These are phyloP conservation scores for Chaetomium tenue DNA, from an alignment of 495 filamentous ascomycete species.

Conservation along the genomic window DNA sequence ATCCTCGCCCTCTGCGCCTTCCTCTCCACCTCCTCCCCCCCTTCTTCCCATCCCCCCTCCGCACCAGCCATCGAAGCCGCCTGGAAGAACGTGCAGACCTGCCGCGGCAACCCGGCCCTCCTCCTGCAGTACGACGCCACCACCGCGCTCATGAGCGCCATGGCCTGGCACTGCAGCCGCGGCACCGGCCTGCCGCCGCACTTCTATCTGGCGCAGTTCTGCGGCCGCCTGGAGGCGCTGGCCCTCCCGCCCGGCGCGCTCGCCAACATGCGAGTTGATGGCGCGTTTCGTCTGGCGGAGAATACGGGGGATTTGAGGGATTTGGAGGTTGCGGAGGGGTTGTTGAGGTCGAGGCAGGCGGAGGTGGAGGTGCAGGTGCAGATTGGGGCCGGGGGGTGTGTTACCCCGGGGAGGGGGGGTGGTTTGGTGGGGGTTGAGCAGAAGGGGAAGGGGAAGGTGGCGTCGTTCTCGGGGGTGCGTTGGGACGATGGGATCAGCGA, in stretches of 20 bases:
- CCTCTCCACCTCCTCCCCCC: constrained; percentile 20
- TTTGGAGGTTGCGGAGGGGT: constrained; percentile 44
- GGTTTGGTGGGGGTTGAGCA: no score
- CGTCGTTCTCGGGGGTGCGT: constrained; percentile 38
- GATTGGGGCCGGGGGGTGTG: neutral
- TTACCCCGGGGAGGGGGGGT: neutral
- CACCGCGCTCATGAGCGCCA: constrained; percentile 23
- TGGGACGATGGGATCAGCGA: constrained; percentile 58
- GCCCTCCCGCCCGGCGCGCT: constrained; percentile 23
- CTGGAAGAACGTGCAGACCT: constrained; percentile 23
- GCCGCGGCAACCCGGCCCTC: constrained; percentile 14
- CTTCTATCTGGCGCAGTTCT: constrained; percentile 27
- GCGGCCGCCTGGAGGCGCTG: constrained; percentile 30
- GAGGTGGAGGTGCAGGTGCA: neutral
- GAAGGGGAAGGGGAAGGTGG: constrained; percentile 1
- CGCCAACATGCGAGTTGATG: constrained; percentile 30
- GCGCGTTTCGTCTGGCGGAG: constrained; percentile 44
- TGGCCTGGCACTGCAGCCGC: constrained; percentile 30
- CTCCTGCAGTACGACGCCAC: constrained; percentile 33
- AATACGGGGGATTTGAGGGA: constrained; percentile 45
- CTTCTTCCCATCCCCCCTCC: neutral
- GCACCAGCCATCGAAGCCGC: constrained; percentile 16
- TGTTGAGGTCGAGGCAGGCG: constrained; percentile 28
- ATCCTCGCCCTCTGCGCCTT: constrained; percentile 32
- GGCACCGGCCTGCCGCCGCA: constrained; percentile 19